phyloP scores from a whole-genome alignment of 208 protist genomes.

The Leishmania tarentolae region DNA sequence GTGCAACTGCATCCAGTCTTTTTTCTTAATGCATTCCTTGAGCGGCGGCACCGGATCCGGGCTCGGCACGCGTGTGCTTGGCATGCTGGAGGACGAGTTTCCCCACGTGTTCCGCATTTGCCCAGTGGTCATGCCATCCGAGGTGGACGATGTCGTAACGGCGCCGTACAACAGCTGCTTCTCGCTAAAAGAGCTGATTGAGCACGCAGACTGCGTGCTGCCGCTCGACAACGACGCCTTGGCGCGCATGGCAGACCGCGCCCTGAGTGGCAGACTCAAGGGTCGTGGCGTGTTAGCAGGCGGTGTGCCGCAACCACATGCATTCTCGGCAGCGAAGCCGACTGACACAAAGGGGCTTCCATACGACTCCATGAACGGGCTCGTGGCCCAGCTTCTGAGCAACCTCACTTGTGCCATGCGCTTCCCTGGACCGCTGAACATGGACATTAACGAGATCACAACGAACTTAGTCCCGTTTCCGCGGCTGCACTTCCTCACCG shows the following conservation, averaged over 20 bases:
- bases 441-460: constrained; percentile 97
- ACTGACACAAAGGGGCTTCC: constrained; percentile 79
- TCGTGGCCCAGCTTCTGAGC: constrained; percentile 95
- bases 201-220: constrained; percentile 95
- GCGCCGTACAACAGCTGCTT: constrained; percentile 96
- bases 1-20: constrained; percentile 96
- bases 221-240: constrained; percentile 95
- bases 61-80: constrained; percentile 91
- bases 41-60: constrained; percentile 97
- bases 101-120: constrained; percentile 90
- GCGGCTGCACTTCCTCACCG: constrained; percentile 90
- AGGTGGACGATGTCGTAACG: constrained; percentile 95
- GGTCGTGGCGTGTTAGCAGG: constrained; percentile 8
- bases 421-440: constrained; percentile 95
- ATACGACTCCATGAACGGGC: constrained; percentile 96
- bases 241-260: constrained; percentile 79
- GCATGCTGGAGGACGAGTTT: constrained; percentile 95
- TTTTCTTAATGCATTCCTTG: constrained; percentile 95
- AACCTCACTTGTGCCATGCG: constrained; percentile 95
- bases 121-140: constrained; percentile 90
- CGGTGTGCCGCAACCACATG: constrained; percentile 39
- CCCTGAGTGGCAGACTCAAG: constrained; percentile 21
- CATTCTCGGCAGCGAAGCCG: constrained; percentile 74
- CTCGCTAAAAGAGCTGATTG: constrained; percentile 88
- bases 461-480: constrained; percentile 98